phyloP scores from a whole-genome alignment of 768 basidiomycete genomes.

The Lactifluus hygrophoroides region DNA sequence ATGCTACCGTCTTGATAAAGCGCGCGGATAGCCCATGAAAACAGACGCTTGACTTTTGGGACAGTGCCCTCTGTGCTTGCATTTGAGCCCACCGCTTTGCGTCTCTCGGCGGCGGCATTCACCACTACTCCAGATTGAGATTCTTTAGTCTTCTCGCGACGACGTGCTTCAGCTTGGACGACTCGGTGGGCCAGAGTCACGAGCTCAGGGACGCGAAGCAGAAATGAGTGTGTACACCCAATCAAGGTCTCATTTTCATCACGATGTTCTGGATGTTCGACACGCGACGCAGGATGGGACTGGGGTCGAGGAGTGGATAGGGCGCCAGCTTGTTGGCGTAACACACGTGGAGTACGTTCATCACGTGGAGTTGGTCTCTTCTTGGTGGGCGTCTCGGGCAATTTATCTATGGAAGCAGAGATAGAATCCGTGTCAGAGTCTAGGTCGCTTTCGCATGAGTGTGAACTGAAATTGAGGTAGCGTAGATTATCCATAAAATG shows the following conservation, averaged over 20 bases:
- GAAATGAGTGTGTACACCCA: conserved; percentile 58
- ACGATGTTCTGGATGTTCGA: not conserved
- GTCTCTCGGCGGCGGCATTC: conserved; percentile 14
- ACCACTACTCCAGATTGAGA: conserved; percentile 32
- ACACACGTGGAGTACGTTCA: conserved; percentile 27
- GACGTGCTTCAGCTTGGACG: conserved; percentile 49
- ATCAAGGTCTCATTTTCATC: not conserved
- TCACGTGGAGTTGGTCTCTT: conserved; percentile 2
- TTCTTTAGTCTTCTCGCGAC: conserved; percentile 42
- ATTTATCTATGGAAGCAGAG: not conserved
- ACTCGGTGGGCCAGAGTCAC: conserved; percentile 55
- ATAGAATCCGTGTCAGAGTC: conserved; percentile 6
- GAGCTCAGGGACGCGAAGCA: conserved; percentile 71
- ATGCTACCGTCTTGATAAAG: conserved; percentile 67
- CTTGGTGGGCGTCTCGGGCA: conserved; percentile 34
- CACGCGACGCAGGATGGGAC: not conserved
- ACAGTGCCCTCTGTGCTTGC: not conserved
- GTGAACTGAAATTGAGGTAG: conserved; percentile 5
- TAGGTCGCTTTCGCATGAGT: not conserved
- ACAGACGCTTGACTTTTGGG: conserved; percentile 57
- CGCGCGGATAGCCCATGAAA: conserved; percentile 53
- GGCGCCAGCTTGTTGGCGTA: not conserved
- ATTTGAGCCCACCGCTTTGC: not conserved
- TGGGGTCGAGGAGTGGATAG: conserved; percentile 3
- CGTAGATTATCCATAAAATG: conserved; percentile 63